phyloP scores from a whole-genome alignment of 1,139 yeast genomes.

The Suhomyces atakaporum region DNA sequence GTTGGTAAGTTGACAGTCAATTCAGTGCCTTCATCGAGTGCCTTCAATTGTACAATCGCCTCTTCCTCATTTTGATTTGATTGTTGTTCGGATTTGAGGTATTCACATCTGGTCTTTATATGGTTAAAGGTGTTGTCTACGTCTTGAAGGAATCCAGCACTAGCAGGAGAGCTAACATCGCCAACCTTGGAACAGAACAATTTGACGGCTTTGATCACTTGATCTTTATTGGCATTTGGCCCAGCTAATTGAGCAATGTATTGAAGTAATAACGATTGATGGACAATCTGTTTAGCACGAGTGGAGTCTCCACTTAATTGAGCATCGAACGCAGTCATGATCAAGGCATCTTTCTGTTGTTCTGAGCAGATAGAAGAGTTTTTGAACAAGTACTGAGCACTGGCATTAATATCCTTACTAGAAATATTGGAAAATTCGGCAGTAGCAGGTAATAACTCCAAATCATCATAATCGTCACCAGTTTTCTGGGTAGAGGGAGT shows the following conservation, averaged over 20 bases:
- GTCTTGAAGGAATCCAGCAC: slow-evolving; percentile 68
- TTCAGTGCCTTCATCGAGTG: slow-evolving; percentile 82
- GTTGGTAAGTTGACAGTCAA: slow-evolving; percentile 72
- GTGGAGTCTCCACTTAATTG: slow-evolving; percentile 63
- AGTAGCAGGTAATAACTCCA: slow-evolving; percentile 57
- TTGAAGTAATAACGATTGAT: slow-evolving; percentile 79
- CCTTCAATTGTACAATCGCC: slow-evolving; percentile 81
- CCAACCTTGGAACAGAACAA: slow-evolving; percentile 69
- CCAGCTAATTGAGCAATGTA: slow-evolving; percentile 69
- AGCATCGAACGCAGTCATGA: slow-evolving; percentile 89
- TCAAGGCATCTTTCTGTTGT: slow-evolving; percentile 86
- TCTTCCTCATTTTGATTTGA: slow-evolving; percentile 51
- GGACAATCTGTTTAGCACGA: slow-evolving; percentile 63
- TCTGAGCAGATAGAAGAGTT: slow-evolving; percentile 76
- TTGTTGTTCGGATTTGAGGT: slow-evolving; percentile 51
- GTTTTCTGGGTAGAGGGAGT: no score
- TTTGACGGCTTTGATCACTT: slow-evolving; percentile 55
- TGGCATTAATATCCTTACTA: slow-evolving; percentile 44
- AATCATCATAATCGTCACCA: slow-evolving; percentile 34
- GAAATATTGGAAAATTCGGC: slow-evolving; percentile 62
- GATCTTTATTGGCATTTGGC: slow-evolving; percentile 33
- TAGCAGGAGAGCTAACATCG: slow-evolving; percentile 57
- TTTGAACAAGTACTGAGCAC: slow-evolving; percentile 53
- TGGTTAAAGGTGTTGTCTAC: slow-evolving; percentile 71
- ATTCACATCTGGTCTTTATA: slow-evolving; percentile 70